These are phyloP conservation scores for Alternaria metachromatica DNA, from an alignment of 2,329 filamentous ascomycete species.

Conservation along the genomic window DNA sequence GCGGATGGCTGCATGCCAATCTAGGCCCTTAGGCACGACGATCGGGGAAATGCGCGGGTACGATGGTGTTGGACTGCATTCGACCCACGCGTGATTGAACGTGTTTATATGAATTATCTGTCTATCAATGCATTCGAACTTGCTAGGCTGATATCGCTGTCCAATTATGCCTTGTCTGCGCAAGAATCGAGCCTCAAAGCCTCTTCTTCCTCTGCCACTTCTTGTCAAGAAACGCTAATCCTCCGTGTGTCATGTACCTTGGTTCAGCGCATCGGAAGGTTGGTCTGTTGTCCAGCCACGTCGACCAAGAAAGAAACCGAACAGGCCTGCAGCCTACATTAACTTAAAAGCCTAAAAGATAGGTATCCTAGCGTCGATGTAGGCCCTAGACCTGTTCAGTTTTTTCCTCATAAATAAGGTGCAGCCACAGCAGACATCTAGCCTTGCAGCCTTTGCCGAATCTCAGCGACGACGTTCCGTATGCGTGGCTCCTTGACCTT, in stretches of 20 bases:
- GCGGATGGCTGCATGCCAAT: background rate
- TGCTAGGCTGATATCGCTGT: background rate
- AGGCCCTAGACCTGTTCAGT: no score
- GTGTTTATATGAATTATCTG: background rate
- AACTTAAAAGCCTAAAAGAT: background rate
- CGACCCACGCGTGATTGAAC: background rate
- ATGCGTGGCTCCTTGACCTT: slow-evolving; percentile 67
- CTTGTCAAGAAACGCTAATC: background rate
- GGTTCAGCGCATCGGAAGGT: background rate
- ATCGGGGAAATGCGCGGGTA: background rate
- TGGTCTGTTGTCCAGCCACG: background rate
- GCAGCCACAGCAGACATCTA: slow-evolving; percentile 10
- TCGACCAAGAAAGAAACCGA: background rate
- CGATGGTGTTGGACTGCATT: background rate
- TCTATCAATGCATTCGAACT: background rate
- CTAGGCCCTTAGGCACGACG: background rate
- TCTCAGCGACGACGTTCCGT: slow-evolving; percentile 66
- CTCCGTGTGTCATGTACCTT: background rate
- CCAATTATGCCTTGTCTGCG: background rate
- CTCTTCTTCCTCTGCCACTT: background rate
- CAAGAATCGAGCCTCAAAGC: background rate
- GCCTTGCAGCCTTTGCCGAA: slow-evolving; percentile 56
- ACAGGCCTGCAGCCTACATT: background rate
- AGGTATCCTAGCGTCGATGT: no score
- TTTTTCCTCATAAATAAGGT: background rate